These are phyloP conservation scores for Funneliformis geosporum DNA, from an alignment of 192 early-diverging fungal genomes.

Conservation along the genomic window DNA sequence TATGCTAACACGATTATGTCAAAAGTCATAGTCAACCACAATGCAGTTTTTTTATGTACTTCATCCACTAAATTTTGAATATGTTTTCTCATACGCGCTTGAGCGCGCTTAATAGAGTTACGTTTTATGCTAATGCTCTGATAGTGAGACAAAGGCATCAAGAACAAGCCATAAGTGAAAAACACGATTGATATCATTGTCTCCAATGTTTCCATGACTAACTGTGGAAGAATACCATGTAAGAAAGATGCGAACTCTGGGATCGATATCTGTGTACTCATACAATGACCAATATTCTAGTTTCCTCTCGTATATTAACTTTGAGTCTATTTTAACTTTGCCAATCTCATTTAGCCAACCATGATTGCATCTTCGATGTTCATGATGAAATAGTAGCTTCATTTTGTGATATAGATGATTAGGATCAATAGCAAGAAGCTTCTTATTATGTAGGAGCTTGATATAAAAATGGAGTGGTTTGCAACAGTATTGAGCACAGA, in stretches of 20 bases:
- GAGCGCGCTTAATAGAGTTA: conserved; percentile 17
- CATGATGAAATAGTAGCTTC: conserved; percentile 18
- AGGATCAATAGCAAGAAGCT: neutral
- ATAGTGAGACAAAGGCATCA: conserved; percentile 12
- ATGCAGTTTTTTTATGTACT: neutral
- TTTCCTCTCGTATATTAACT: conserved; percentile 26
- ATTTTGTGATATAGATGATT: neutral
- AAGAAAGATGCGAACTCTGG: conserved; percentile 21
- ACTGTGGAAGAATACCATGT: conserved; percentile 17
- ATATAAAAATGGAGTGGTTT: neutral
- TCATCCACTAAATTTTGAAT: conserved; percentile 32
- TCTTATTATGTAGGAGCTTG: neutral
- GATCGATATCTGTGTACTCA: conserved; percentile 4
- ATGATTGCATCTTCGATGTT: conserved; percentile 9
- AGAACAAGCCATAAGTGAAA: conserved; percentile 9
- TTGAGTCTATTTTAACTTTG: conserved; percentile 11
- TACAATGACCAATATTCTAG: conserved; percentile 18
- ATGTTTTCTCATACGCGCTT: conserved; percentile 17
- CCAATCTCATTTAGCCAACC: conserved; percentile 20
- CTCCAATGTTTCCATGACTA: conserved; percentile 1
- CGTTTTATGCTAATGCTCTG: conserved; percentile 27
- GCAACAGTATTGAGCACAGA: too few species aligned
- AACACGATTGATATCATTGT: conserved; percentile 30
- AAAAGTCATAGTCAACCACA: conserved; percentile 17
- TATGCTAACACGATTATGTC: conserved; percentile 18